Percentiles rank a stretch among this genome's conserved stretches.
Conservation (phyloP, 352 stramenopile genomes). For the Phytophthora sp. region DNA sequence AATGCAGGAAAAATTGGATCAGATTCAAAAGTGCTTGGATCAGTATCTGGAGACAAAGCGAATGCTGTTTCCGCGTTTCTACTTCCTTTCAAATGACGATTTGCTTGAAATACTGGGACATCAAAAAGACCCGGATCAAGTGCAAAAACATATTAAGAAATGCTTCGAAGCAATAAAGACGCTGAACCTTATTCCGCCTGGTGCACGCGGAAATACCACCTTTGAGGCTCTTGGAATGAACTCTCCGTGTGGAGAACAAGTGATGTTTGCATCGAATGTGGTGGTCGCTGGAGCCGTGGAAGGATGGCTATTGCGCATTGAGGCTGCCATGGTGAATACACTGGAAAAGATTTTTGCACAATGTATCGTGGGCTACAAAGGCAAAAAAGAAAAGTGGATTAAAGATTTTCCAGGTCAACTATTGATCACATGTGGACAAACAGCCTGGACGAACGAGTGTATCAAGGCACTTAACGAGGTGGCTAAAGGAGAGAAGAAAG, state of each 20-base stretch:
- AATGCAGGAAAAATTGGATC: constrained; percentile 89
- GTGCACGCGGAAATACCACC: constrained; percentile 76
- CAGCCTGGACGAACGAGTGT: constrained; percentile 93
- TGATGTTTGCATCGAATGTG: constrained; percentile 87
- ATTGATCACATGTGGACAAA: constrained; percentile 93
- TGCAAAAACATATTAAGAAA: constrained; percentile 93
- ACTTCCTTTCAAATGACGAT: constrained; percentile 91
- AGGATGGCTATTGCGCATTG: constrained; percentile 87
- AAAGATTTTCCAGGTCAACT: constrained; percentile 94
- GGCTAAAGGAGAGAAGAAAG: constrained; percentile 90
- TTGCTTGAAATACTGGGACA: constrained; percentile 87
- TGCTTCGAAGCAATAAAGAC: constrained; percentile 93
- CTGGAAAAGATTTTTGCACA: constrained; percentile 88
- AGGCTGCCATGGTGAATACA: constrained; percentile 85
- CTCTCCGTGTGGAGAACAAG: constrained; percentile 88
- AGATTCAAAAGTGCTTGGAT: constrained; percentile 89
- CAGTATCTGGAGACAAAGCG: constrained; percentile 90
- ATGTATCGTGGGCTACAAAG: constrained; percentile 88
- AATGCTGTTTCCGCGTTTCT: constrained; percentile 88
- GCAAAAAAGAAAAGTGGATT: constrained; percentile 96
- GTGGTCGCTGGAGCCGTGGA: constrained; percentile 91
- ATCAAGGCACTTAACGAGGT: constrained; percentile 94
- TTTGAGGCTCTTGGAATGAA: constrained; percentile 92
- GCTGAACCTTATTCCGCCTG: constrained; percentile 65
- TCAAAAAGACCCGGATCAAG: constrained; percentile 88